phyloP scores from a whole-genome alignment of 2,329 filamentous ascomycete species.

The Cercospora beticola region DNA sequence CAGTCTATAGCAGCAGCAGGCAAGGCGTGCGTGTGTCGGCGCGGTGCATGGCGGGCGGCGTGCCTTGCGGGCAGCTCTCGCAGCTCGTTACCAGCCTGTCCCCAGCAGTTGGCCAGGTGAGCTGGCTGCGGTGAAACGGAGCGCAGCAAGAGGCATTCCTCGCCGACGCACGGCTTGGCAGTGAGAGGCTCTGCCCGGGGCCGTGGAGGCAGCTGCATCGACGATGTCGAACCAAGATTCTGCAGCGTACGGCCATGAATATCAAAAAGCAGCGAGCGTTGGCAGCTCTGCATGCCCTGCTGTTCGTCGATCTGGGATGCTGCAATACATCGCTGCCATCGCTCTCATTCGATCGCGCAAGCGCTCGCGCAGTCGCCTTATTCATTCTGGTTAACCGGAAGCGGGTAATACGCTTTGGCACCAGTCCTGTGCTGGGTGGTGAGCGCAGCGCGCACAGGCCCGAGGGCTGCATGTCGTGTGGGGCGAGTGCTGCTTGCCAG shows the following conservation, averaged over 20 bases:
- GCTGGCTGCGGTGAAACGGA: constrained; percentile 2
- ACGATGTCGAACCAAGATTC: constrained; percentile 1
- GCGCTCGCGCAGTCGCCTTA: neutral
- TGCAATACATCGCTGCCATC: neutral
- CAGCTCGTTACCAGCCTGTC: neutral
- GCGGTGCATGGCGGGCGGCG: neutral
- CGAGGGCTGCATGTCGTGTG: constrained; percentile 1
- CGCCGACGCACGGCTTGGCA: neutral
- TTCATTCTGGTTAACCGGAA: neutral
- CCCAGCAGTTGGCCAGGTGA: neutral
- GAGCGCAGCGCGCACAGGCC: neutral
- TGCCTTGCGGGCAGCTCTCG: neutral
- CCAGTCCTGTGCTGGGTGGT: neutral
- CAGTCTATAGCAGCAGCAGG: neutral
- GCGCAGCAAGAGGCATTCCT: neutral
- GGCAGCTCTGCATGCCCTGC: neutral
- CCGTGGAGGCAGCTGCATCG: neutral
- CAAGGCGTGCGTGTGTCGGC: neutral
- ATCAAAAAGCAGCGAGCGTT: neutral
- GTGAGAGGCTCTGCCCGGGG: neutral
- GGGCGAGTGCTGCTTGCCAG: constrained; percentile 7
- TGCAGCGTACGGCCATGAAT: neutral
- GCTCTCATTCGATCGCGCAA: neutral
- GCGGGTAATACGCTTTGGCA: constrained; percentile 3
- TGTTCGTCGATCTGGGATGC: neutral